Conservation (phyloP, 305 asterid genomes). For the Rubia tinctorum region DNA sequence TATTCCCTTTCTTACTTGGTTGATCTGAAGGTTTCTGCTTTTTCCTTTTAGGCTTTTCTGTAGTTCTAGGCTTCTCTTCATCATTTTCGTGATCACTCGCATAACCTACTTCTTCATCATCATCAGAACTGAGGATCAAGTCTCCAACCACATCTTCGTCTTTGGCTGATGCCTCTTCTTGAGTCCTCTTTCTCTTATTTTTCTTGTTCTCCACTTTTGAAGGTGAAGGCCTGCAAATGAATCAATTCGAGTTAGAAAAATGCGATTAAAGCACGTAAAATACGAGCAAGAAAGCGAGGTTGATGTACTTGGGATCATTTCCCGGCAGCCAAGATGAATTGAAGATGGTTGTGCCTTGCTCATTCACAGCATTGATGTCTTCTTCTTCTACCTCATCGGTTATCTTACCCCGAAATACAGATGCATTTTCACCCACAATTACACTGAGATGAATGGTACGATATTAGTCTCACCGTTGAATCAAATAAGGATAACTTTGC, state of each 20-base stretch:
- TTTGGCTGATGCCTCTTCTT: slow-evolving; percentile 33
- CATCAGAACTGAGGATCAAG: slow-evolving; percentile 74
- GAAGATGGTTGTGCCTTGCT: slow-evolving; percentile 36
- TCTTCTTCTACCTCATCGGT: slow-evolving; percentile 55
- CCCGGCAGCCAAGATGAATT: slow-evolving; percentile 46
- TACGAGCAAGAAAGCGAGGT: slow-evolving; percentile 18
- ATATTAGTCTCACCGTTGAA: slow-evolving; percentile 7
- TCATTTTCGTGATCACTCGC: slow-evolving; percentile 27
- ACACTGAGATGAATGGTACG: slow-evolving; percentile 38
- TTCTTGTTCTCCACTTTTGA: slow-evolving; percentile 22
- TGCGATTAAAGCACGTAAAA: neutral
- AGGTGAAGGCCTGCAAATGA: slow-evolving; percentile 23
- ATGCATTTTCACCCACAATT: slow-evolving; percentile 58
- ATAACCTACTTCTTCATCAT: slow-evolving; percentile 55
- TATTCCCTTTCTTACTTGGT: neutral
- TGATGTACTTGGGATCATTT: slow-evolving; percentile 42
- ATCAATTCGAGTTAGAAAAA: neutral
- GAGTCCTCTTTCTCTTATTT: slow-evolving; percentile 34
- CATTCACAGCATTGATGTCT: slow-evolving; percentile 42
- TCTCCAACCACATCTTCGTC: slow-evolving; percentile 83
- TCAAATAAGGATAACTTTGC: slow-evolving; percentile 1
- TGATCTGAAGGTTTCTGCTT: slow-evolving; percentile 28
- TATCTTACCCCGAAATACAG: slow-evolving; percentile 43
- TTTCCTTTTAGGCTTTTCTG: slow-evolving; percentile 22
- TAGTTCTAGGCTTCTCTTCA: slow-evolving; percentile 22